phyloP scores from a whole-genome alignment of 2,329 filamentous ascomycete genomes.

The Fusarium sp. region DNA sequence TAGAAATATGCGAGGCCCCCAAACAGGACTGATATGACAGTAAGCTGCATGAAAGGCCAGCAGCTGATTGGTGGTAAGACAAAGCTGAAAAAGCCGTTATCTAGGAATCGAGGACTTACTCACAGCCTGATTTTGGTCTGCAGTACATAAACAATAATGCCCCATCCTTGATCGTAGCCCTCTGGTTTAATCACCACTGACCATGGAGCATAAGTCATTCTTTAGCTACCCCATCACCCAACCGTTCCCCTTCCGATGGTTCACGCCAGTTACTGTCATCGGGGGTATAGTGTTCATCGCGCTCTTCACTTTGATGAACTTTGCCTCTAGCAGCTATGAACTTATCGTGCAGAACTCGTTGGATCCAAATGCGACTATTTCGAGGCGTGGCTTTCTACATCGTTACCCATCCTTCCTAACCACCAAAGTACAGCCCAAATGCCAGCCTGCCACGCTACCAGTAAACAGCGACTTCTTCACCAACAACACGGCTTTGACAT shows the following conservation, averaged over 20 bases:
- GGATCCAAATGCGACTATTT: neutral
- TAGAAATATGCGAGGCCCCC: neutral
- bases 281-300: neutral
- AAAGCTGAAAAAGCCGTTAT: neutral
- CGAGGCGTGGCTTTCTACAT: neutral
- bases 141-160: neutral
- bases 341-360: neutral
- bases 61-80: neutral
- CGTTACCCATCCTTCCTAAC: neutral
- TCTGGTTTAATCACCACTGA: rapidly evolving
- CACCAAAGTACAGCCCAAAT: neutral
- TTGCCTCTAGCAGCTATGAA: neutral
- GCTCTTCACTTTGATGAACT: neutral
- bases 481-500: neutral
- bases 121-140: neutral
- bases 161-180: rapidly evolving
- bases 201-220: neutral
- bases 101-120: neutral
- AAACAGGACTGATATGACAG: neutral
- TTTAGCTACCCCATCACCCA: neutral
- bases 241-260: neutral
- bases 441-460: neutral
- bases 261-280: neutral
- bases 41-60: neutral
- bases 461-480: neutral